Percentiles rank a stretch among this genome's conserved stretches.
Conservation (phyloP, 2,329 filamentous ascomycete species). For the Colletotrichum viniferum region DNA sequence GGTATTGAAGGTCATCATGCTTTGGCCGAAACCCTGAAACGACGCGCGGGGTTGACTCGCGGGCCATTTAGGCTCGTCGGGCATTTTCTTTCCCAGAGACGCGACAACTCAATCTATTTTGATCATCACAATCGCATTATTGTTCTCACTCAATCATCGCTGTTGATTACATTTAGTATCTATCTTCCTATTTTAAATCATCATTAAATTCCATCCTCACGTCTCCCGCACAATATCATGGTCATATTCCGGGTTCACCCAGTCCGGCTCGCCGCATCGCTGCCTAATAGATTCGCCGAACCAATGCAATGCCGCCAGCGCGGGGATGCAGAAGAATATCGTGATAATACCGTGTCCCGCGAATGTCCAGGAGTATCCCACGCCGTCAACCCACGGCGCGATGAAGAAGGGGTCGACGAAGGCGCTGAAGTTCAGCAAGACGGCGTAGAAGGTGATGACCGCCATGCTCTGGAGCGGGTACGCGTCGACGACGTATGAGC, state of each 20-base stretch:
- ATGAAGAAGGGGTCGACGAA: conserved; percentile 55
- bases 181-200: not conserved
- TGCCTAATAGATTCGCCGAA: conserved; percentile 42
- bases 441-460: conserved; percentile 58
- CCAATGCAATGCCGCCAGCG: conserved; percentile 41
- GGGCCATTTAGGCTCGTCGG: not conserved
- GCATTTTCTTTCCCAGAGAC: not conserved
- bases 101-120: not conserved
- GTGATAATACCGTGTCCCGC: conserved; percentile 51
- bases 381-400: conserved; percentile 46
- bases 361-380: conserved; percentile 57
- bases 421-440: conserved; percentile 55
- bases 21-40: not conserved
- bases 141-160: too few relatives aligned
- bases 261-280: conserved; percentile 40
- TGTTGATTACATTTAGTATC: not conserved
- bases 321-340: conserved; percentile 39
- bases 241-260: conserved; percentile 50
- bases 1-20: not conserved
- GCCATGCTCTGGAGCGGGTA: conserved; percentile 61
- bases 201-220: not conserved
- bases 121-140: too few relatives aligned
- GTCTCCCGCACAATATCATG: conserved; percentile 1
- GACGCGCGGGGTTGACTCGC: not conserved
- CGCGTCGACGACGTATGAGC: conserved; percentile 58